Conservation (phyloP, 345 rosid genomes). For the Passiflora organensis region DNA sequence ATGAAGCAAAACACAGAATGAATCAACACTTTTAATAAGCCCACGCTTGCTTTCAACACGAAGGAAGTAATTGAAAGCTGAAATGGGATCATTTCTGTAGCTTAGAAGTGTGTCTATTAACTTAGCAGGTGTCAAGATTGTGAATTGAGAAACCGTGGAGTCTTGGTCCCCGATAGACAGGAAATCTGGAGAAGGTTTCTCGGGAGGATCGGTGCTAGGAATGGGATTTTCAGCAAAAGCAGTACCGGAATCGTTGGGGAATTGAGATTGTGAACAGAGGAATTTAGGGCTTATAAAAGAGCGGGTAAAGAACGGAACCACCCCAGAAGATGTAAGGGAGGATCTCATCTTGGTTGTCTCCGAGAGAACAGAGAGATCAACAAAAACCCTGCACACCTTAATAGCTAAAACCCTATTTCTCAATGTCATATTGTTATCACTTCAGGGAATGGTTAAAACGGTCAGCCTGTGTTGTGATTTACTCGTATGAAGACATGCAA, state of each 20-base stretch:
- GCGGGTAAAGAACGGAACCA: constrained; percentile 17
- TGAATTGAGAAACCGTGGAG: neutral
- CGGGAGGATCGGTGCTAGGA: constrained; percentile 1
- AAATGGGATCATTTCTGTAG: constrained; percentile 32
- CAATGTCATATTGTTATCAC: no score
- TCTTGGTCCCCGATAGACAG: constrained; percentile 4
- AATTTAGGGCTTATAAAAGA: constrained; percentile 19
- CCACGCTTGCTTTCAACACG: constrained; percentile 29
- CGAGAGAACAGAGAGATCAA: constrained; percentile 3
- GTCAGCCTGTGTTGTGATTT: no score
- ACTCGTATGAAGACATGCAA: no score
- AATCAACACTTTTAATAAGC: constrained; percentile 30
- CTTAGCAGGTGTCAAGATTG: constrained; percentile 16
- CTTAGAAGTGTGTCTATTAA: constrained; percentile 41
- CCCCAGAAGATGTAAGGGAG: constrained; percentile 21
- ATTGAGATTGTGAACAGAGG: constrained; percentile 38
- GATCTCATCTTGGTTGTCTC: constrained; percentile 22
- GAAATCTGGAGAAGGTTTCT: constrained; percentile 9
- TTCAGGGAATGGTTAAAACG: no score
- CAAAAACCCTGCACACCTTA: constrained; percentile 4
- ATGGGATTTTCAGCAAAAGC: constrained; percentile 8
- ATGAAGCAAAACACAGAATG: constrained; percentile 54
- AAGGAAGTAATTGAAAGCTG: constrained; percentile 44
- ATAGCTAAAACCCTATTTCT: neutral
- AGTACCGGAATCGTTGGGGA: constrained; percentile 9